phyloP scores from a whole-genome alignment of 2,329 filamentous ascomycete genomes.

The Fusarium staphyleae region DNA sequence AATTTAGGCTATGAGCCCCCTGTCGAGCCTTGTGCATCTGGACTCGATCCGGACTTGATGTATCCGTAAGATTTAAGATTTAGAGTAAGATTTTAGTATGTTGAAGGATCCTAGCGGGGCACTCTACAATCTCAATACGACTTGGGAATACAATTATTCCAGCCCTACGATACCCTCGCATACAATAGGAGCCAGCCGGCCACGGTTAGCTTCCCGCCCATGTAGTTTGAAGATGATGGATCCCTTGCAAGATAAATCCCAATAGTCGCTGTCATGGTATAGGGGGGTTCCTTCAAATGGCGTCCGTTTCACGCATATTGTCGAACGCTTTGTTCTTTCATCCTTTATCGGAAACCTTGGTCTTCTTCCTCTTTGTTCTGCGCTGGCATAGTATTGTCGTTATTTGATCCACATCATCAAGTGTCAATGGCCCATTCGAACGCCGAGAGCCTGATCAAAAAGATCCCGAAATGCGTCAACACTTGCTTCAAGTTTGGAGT shows the following conservation, averaged over 20 bases:
- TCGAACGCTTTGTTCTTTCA: too few species aligned
- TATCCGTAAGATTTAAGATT: too few species aligned
- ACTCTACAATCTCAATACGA: neutral
- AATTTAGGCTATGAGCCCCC: conserved; percentile 22
- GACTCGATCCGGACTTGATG: neutral
- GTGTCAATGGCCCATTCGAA: conserved; percentile 33
- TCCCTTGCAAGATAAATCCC: too few species aligned
- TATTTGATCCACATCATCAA: neutral
- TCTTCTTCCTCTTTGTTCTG: neutral
- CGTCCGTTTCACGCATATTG: too few species aligned
- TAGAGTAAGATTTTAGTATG: conserved; percentile 16
- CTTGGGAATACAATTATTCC: neutral
- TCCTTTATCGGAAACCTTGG: neutral
- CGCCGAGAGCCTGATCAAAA: conserved; percentile 24
- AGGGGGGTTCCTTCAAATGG: too few species aligned
- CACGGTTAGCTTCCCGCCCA: too few species aligned
- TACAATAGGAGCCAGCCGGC: too few species aligned
- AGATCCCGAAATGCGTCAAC: conserved; percentile 31
- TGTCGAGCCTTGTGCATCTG: conserved; percentile 9
- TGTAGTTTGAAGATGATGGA: too few species aligned
- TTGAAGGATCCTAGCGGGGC: neutral
- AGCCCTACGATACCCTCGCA: conserved; percentile 10
- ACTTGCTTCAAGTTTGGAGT: conserved; percentile 37
- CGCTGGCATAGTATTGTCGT: neutral
- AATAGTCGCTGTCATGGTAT: too few species aligned